Evolutionary conservation across 2,329 filamentous ascomycete species (phyloP), one percentile per base, ranked within the genome.

Genomic region (Iodosphaeria phyllophila): DNA sequence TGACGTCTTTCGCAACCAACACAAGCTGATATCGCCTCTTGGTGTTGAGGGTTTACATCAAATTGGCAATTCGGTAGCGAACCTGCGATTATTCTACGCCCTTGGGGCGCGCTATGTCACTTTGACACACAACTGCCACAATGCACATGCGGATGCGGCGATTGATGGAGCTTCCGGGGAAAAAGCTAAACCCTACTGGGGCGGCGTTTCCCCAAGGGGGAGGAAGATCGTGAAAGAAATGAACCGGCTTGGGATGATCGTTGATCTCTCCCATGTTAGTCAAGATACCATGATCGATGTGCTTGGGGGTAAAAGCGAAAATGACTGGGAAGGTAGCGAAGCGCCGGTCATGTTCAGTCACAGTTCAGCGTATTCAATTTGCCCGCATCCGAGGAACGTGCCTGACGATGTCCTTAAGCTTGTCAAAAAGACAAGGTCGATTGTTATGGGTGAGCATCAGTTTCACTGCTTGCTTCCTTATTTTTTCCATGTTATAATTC

Each of bases 201-300:
- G 62, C 26, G 86, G 86, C 3, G 58, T 95, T 2, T 86, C 75
- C 30, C 54, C 61, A 1, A 60, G 60, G 2, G 86, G 86, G 4
- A 63, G 66, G 25, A 44, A 58, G 8, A 51, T 93, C 1, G 58
- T 95, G 22, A 58, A 58, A 18, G 86, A 95, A 54, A 93, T 95
- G 84, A 95, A 93, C 46, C 67, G 86, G 3, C 56, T 93, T 2
- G 86, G 86, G 14, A 83, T 93, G 73, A 70, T 93, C n/a, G 77
- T 95, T 20, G 86, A 93, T 43, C 59, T 93, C 18, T 64, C 77
- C 5, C 86, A 93, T 46, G 57, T 58, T 4, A 67, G 75, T 37
- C 64, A 67, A 28, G 75, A 86, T 30, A 92, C 84, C 0, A 89
- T 91, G 79, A 54, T 71, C 5, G 78, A 92, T 38, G 78, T 86